Conservation (phyloP, 2,329 filamentous ascomycete genomes). For the Alternaria postmessia region DNA sequence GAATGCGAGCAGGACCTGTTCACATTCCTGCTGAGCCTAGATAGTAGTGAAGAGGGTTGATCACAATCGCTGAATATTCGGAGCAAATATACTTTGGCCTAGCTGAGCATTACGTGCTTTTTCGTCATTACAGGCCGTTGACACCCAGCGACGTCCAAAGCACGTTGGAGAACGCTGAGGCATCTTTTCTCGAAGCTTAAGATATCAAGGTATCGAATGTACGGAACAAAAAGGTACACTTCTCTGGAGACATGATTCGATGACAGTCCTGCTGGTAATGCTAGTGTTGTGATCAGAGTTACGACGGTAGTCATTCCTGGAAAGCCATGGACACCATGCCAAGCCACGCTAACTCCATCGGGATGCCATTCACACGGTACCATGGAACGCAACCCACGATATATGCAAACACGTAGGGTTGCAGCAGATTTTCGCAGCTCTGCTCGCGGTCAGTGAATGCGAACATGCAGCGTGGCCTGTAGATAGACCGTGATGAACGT, state of each 20-base stretch:
- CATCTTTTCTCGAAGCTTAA: neutral
- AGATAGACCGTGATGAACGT: conserved; percentile 4
- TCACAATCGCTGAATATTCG: neutral
- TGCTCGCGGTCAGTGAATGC: neutral
- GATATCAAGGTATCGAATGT: neutral
- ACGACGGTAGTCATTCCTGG: neutral
- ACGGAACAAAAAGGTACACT: neutral
- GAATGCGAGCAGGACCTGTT: neutral
- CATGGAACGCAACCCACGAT: conserved; percentile 15
- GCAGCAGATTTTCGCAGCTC: conserved; percentile 1
- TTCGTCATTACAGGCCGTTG: neutral
- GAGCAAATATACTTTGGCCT: neutral
- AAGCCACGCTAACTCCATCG: conserved; percentile 11
- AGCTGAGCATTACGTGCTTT: neutral
- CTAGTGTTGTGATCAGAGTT: neutral
- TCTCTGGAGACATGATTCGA: neutral
- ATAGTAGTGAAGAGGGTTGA: neutral
- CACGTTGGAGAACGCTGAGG: neutral
- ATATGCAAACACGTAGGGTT: conserved; percentile 3
- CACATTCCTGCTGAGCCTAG: neutral
- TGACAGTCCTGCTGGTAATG: neutral
- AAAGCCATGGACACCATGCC: neutral
- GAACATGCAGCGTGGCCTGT: neutral
- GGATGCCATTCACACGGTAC: conserved; percentile 8
- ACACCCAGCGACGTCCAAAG: neutral